A percentile compares a stretch with the other conserved stretches of the same genome.
These are phyloP conservation scores for Hymenoscyphus albidus DNA, from an alignment of 2,329 filamentous ascomycete genomes.

Conservation along the genomic window DNA sequence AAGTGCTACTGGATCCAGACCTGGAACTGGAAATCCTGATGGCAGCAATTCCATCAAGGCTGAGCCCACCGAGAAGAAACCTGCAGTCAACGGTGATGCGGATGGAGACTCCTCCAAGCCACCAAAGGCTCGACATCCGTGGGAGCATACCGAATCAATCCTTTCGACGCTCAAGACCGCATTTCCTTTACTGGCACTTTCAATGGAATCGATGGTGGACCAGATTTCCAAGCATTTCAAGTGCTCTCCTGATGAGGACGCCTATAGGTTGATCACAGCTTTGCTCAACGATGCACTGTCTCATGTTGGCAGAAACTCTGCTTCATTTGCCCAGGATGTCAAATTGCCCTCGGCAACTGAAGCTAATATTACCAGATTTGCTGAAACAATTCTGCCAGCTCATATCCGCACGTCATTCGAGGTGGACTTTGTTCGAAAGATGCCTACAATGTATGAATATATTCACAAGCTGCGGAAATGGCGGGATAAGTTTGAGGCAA, in stretches of 20 bases:
- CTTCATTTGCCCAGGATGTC: conserved; percentile 82
- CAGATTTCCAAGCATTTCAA: conserved; percentile 99
- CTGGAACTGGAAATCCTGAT: conserved; percentile 43
- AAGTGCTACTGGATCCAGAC: conserved; percentile 35
- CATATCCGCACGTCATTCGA: conserved; percentile 97
- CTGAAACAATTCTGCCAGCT: conserved; percentile 88
- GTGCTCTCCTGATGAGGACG: conserved; percentile 96
- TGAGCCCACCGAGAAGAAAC: conserved; percentile 30
- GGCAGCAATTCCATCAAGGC: conserved; percentile 30
- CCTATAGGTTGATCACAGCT: conserved; percentile 94
- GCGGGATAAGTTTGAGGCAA: conserved; percentile 97
- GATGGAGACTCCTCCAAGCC: conserved; percentile 22
- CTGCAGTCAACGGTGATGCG: conserved; percentile 16
- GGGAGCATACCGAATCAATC: conserved; percentile 95
- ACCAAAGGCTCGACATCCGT: conserved; percentile 80
- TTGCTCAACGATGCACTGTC: conserved; percentile 91
- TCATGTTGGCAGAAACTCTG: conserved; percentile 84
- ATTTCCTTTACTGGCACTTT: conserved; percentile 89
- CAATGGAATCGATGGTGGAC: conserved; percentile 99
- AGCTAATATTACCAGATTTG: conserved; percentile 93
- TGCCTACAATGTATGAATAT: conserved; percentile 97
- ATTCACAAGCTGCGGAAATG: conserved; percentile 94
- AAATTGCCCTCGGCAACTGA: conserved; percentile 89
- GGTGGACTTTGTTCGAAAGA: conserved; percentile 90
- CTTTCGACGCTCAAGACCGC: conserved; percentile 94